These are phyloP conservation scores for Candida schatavii DNA, from an alignment of 805 yeast genomes.

Conservation along the genomic window DNA sequence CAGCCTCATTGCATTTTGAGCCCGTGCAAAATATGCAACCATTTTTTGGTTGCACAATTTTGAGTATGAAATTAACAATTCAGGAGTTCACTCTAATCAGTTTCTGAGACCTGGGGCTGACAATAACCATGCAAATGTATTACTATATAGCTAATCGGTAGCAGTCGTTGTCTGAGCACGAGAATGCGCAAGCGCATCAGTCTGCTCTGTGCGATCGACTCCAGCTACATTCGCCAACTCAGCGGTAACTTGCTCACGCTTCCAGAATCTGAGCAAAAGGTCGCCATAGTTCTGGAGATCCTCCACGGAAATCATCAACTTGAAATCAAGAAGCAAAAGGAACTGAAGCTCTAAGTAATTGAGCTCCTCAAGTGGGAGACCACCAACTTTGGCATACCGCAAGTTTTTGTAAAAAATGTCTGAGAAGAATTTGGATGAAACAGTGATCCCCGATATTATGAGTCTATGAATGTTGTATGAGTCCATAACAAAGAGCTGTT, in stretches of 20 bases:
- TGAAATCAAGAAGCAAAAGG: slow-evolving; percentile 77
- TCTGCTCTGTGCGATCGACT: too few relatives aligned
- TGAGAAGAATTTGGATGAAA: slow-evolving; percentile 89
- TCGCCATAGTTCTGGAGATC: slow-evolving; percentile 92
- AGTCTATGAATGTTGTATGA: slow-evolving; percentile 92
- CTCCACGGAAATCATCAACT: slow-evolving; percentile 81
- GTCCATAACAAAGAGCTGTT: slow-evolving; percentile 88
- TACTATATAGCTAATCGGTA: too few relatives aligned
- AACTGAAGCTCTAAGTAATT: slow-evolving; percentile 92
- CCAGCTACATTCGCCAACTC: slow-evolving; percentile 23
- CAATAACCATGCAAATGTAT: too few relatives aligned
- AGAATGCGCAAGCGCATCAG: too few relatives aligned
- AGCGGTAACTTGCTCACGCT: slow-evolving; percentile 55
- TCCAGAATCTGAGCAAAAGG: slow-evolving; percentile 80
- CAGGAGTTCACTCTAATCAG: too few relatives aligned
- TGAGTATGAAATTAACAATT: too few relatives aligned
- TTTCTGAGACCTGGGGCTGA: too few relatives aligned
- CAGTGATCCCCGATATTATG: slow-evolving; percentile 92
- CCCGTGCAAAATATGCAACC: too few relatives aligned
- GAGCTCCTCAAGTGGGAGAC: slow-evolving; percentile 87
- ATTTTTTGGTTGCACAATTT: too few relatives aligned
- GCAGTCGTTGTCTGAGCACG: too few relatives aligned
- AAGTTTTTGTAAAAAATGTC: slow-evolving; percentile 94
- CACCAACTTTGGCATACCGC: slow-evolving; percentile 94
- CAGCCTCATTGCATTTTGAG: too few relatives aligned